Percentiles rank a stretch among this genome's conserved stretches.
Conservation (phyloP, 495 filamentous ascomycete genomes). For the Xylaria sp. region DNA sequence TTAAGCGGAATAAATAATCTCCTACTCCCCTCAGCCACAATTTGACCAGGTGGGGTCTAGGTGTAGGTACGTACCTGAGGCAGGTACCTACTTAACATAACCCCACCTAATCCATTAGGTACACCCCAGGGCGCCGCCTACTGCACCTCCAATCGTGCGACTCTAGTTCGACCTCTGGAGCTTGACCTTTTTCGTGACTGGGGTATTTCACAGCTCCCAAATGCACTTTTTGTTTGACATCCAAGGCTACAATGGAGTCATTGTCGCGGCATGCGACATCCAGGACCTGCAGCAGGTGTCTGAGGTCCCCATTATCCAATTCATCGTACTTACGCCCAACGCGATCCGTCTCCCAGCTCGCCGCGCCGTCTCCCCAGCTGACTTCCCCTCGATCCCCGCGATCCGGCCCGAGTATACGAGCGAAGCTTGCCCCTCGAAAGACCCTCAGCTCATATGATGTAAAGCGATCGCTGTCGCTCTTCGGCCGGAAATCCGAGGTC, state of each 20-base stretch:
- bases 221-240: not conserved
- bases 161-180: slow-evolving; percentile 5
- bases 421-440: slow-evolving; percentile 12
- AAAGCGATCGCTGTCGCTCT: slow-evolving; percentile 36
- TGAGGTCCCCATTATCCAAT: slow-evolving; percentile 31
- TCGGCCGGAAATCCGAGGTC: slow-evolving; percentile 32
- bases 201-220: not conserved
- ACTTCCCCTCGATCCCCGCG: slow-evolving; percentile 11
- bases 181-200: not conserved
- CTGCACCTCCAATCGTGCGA: slow-evolving; percentile 11
- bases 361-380: not conserved
- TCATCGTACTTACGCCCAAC: slow-evolving; percentile 30
- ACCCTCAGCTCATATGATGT: not conserved
- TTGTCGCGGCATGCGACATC: slow-evolving; percentile 31
- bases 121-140: not conserved
- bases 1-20: slow-evolving; percentile 8
- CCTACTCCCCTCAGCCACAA: not conserved
- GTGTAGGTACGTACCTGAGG: not conserved
- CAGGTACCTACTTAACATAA: not conserved
- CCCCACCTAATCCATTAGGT: not conserved
- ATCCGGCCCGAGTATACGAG: not conserved
- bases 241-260: slow-evolving; percentile 33
- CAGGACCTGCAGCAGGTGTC: slow-evolving; percentile 38
- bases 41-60: not conserved
- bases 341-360: slow-evolving; percentile 34